phyloP scores from a whole-genome alignment of 2,329 filamentous ascomycete genomes.

The Ceratocystis alfenasii region DNA sequence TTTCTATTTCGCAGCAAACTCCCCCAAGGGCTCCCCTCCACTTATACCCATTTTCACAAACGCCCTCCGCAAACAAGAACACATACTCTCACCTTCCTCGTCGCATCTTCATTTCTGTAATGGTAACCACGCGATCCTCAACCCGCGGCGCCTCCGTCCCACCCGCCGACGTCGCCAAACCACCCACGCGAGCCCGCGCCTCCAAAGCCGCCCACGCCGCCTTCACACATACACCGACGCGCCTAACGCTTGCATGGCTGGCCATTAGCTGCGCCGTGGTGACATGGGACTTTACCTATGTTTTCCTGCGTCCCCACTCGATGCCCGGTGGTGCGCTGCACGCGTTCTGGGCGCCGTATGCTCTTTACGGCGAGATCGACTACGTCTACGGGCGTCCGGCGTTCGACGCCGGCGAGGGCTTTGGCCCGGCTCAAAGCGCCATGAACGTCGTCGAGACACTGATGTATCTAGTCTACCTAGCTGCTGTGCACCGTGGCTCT shows the following conservation, averaged over 20 bases:
- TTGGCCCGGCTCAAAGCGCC: conserved; percentile 60
- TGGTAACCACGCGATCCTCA: conserved; percentile 33
- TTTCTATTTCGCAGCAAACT: no score
- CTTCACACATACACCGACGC: conserved; percentile 39
- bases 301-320: conserved; percentile 65
- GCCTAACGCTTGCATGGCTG: conserved; percentile 54
- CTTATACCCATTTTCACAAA: no score
- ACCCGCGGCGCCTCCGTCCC: conserved; percentile 27
- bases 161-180: conserved; percentile 23
- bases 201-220: conserved; percentile 16
- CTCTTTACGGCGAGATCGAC: conserved; percentile 68
- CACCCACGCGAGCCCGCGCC: conserved; percentile 13
- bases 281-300: conserved; percentile 68
- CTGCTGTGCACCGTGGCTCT: conserved; percentile 25
- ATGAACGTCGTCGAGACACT: conserved; percentile 58
- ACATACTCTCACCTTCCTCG: no score
- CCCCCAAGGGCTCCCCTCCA: no score
- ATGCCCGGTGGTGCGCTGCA: conserved; percentile 69
- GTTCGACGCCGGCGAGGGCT: conserved; percentile 56
- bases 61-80: no score
- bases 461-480: conserved; percentile 49
- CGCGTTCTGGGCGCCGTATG: conserved; percentile 66
- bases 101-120: conserved; percentile 20
- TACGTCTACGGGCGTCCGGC: conserved; percentile 70
- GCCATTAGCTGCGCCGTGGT: conserved; percentile 64